Conservation (phyloP, 169 alveolate genomes). For the Cryptosporidium ubiquitum region DNA sequence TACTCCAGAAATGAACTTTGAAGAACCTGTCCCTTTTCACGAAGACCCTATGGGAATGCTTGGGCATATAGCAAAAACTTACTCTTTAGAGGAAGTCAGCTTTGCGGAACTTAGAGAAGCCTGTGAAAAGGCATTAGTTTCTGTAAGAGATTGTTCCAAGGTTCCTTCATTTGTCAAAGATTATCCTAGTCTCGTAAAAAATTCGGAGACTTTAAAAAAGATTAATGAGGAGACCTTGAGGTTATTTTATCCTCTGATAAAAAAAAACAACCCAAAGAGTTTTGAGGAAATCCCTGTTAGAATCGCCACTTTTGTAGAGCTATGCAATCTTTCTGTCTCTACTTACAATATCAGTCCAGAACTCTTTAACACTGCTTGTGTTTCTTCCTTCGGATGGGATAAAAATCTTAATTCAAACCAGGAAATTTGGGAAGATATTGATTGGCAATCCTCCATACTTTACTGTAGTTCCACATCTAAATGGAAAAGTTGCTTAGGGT, state of each 20-base stretch:
- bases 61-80: constrained; percentile 21
- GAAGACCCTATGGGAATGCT: constrained; percentile 63
- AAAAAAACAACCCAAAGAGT: not conserved
- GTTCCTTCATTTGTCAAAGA: not conserved
- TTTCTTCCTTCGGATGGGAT: constrained; percentile 55
- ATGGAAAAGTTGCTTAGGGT: constrained; percentile 32
- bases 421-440: constrained; percentile 2
- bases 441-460: constrained; percentile 31
- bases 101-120: constrained; percentile 22
- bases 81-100: not conserved
- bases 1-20: constrained; percentile 1
- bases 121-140: constrained; percentile 18
- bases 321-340: constrained; percentile 46
- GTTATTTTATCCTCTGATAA: constrained; percentile 36
- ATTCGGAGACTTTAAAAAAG: not conserved
- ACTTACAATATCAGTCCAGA: constrained; percentile 30
- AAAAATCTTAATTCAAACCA: not conserved
- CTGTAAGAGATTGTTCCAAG: constrained; percentile 19
- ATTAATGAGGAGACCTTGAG: constrained; percentile 45
- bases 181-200: not conserved
- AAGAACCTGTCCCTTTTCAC: not conserved
- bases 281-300: constrained; percentile 45
- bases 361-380: constrained; percentile 56
- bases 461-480: constrained; percentile 50
- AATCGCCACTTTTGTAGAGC: constrained; percentile 61